phyloP scores from a whole-genome alignment of 2,329 filamentous ascomycete species.

The Talaromyces albobiverticillius region DNA sequence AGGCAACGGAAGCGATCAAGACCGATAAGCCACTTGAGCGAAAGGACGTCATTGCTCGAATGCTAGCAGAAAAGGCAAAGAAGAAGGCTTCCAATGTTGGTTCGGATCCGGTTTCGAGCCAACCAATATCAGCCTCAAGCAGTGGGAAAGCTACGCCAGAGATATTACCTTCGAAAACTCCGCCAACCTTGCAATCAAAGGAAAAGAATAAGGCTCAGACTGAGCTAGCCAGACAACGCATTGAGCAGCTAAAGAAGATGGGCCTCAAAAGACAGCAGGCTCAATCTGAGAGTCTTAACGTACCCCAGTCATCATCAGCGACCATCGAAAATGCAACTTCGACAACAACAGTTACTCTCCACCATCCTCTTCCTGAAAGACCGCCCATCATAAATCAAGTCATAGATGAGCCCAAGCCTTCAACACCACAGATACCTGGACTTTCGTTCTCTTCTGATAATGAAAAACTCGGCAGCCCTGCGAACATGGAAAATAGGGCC shows the following conservation, averaged over 20 bases:
- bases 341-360: conserved; percentile 15
- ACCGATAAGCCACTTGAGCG: conserved; percentile 57
- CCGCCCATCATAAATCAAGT: conserved; percentile 30
- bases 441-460: conserved; percentile 37
- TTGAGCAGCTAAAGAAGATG: conserved; percentile 67
- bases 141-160: conserved; percentile 12
- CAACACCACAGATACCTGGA: conserved; percentile 46
- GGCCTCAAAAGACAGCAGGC: conserved; percentile 37
- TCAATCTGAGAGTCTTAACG: not conserved
- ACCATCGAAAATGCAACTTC: not conserved
- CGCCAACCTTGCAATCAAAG: conserved; percentile 18
- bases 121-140: not conserved
- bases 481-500: conserved; percentile 3
- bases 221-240: conserved; percentile 71
- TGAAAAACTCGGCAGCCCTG: conserved; percentile 12
- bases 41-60: conserved; percentile 72
- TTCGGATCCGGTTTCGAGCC: not conserved
- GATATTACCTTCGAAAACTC: conserved; percentile 1
- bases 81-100: conserved; percentile 36
- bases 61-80: conserved; percentile 69
- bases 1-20: not conserved
- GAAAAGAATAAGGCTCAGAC: conserved; percentile 62
- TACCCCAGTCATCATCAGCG: not conserved
- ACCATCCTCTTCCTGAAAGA: conserved; percentile 38
- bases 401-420: conserved; percentile 18